phyloP scores from a whole-genome alignment of 345 rosid species.

The Eutrema japonicum region DNA sequence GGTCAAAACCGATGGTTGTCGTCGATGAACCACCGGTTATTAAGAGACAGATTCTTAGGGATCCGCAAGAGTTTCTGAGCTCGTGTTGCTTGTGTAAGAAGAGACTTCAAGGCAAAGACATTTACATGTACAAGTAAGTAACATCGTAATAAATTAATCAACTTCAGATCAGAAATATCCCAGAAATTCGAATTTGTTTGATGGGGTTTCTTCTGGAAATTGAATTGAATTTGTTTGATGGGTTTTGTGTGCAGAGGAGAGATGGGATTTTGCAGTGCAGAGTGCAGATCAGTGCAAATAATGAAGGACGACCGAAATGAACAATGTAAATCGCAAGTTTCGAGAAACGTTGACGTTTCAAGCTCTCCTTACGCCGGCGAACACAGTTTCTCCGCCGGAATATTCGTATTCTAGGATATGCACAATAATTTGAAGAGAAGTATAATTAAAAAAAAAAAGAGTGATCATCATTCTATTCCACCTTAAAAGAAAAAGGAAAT shows the following conservation, averaged over 20 bases:
- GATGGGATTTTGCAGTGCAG: constrained; percentile 79
- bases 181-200: background rate
- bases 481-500: background rate
- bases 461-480: constrained; percentile 17
- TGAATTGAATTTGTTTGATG: background rate
- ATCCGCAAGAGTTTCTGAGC: constrained; percentile 53
- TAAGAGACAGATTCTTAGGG: background rate
- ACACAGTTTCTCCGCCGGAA: constrained; percentile 64
- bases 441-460: background rate
- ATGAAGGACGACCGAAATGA: constrained; percentile 62
- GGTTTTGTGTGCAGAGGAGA: constrained; percentile 67
- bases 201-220: background rate
- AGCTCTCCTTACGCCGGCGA: constrained; percentile 48
- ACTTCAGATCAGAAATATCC: background rate
- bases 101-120: constrained; percentile 69
- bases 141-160: background rate
- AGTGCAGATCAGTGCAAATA: constrained; percentile 73
- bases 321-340: constrained; percentile 46
- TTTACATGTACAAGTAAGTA: constrained; percentile 78
- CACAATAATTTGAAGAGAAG: constrained; percentile 31
- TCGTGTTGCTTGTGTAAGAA: constrained; percentile 65
- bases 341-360: constrained; percentile 51
- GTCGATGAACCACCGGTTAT: constrained; percentile 38
- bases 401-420: constrained; percentile 58
- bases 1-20: constrained; percentile 25